phyloP scores from a whole-genome alignment of 306 rosid genomes.

The Dryas octopetala region DNA sequence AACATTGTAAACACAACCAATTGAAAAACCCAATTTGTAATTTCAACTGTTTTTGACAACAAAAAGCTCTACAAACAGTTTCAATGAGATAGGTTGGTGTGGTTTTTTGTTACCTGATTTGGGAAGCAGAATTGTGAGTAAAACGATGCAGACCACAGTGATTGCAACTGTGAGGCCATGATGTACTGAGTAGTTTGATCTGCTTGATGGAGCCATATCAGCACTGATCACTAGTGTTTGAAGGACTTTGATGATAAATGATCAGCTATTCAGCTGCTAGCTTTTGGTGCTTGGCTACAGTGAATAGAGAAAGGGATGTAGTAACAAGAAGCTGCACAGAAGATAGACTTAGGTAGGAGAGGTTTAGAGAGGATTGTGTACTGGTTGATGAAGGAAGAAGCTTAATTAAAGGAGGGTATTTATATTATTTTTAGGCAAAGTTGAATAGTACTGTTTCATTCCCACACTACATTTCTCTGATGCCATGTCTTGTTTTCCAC shows the following conservation, averaged over 20 bases:
- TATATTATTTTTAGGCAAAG: conserved; percentile 20
- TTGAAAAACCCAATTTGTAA: conserved; percentile 3
- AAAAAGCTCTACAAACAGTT: conserved; percentile 10
- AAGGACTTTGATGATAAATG: neutral
- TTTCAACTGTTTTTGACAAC: too few relatives aligned
- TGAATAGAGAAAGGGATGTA: conserved; percentile 22
- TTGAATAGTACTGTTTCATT: conserved; percentile 51
- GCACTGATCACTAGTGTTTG: conserved; percentile 6
- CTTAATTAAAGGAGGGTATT: conserved; percentile 1
- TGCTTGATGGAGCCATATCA: conserved; percentile 46
- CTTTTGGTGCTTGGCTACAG: conserved; percentile 46
- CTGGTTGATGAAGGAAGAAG: conserved; percentile 15
- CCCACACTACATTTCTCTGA: conserved; percentile 48
- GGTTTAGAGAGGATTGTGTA: conserved; percentile 25
- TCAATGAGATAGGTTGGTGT: conserved; percentile 15
- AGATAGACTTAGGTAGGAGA: conserved; percentile 8
- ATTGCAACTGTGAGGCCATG: conserved; percentile 36
- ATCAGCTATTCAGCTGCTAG: neutral
- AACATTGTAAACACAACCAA: neutral
- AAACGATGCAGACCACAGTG: conserved; percentile 65
- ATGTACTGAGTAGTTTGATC: conserved; percentile 25
- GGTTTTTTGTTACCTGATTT: conserved; percentile 48
- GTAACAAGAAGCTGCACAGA: conserved; percentile 24
- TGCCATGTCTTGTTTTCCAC: conserved; percentile 42
- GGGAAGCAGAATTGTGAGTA: conserved; percentile 46